Conservation (phyloP, 2,329 filamentous ascomycete genomes). For the Curvularia spicifera region DNA sequence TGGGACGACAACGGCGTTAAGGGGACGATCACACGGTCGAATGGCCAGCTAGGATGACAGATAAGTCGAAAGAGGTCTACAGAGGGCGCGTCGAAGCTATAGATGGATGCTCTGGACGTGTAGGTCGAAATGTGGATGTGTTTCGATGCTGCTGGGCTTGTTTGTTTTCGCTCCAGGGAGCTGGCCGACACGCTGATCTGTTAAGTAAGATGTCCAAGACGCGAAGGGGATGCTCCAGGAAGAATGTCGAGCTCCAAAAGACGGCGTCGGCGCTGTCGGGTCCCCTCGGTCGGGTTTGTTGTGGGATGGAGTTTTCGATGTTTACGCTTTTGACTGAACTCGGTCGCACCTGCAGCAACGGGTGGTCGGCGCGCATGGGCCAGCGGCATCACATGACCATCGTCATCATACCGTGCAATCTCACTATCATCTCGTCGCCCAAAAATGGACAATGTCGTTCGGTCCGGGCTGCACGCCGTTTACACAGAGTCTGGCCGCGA, state of each 20-base stretch:
- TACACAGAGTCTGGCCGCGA: not conserved
- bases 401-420: conserved; percentile 16
- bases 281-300: conserved; percentile 34
- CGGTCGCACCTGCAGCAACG: conserved; percentile 27
- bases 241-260: conserved; percentile 29
- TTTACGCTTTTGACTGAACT: conserved; percentile 31
- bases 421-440: conserved; percentile 11
- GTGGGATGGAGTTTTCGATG: conserved; percentile 28
- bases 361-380: conserved; percentile 23
- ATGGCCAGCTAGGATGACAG: not conserved
- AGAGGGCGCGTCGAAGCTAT: conserved; percentile 4
- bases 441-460: conserved; percentile 5
- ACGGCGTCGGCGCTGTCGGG: conserved; percentile 26
- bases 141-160: conserved; percentile 19
- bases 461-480: not conserved
- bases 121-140: conserved; percentile 6
- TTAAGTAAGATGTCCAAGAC: conserved; percentile 15
- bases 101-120: conserved; percentile 5
- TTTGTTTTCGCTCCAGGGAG: conserved; percentile 24
- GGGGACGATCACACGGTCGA: conserved; percentile 8
- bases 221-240: conserved; percentile 20
- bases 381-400: conserved; percentile 18
- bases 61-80: not conserved
- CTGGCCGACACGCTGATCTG: conserved; percentile 19
- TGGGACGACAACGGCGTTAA: conserved; percentile 23